Conservation (phyloP, 257 asterid genomes). For the Petunia axillaris region DNA sequence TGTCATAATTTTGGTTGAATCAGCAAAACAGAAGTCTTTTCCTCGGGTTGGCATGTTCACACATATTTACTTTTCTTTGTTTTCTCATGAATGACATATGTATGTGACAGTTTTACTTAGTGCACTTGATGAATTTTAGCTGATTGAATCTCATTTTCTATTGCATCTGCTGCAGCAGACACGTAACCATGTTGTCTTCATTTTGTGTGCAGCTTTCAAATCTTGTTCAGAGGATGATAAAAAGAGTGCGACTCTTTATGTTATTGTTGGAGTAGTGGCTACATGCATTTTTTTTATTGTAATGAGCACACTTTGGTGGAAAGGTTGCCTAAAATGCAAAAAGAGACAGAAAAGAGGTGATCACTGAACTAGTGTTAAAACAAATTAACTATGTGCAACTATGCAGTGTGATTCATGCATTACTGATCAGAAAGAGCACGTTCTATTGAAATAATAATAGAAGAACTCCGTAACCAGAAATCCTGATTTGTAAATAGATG, state of each 20-base stretch:
- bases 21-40: not conserved
- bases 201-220: slow-evolving; percentile 57
- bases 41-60: not conserved
- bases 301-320: slow-evolving; percentile 69
- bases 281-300: slow-evolving; percentile 37
- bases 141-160: not conserved
- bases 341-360: slow-evolving; percentile 54
- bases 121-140: not conserved
- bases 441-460: not conserved
- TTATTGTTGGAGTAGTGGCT: slow-evolving; percentile 54
- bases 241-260: slow-evolving; percentile 49
- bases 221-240: slow-evolving; percentile 64
- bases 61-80: not conserved
- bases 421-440: not conserved
- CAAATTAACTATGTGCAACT: slow-evolving; percentile 2
- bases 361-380: not conserved
- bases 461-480: not conserved
- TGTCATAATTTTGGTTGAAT: slow-evolving; percentile 14
- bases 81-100: slow-evolving; percentile 18
- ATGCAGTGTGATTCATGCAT: not conserved
- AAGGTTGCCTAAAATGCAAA: slow-evolving; percentile 47
- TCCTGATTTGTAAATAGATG: not conserved
- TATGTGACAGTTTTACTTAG: not conserved
- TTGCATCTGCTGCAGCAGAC: not conserved
- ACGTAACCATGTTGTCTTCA: slow-evolving; percentile 11